phyloP scores from a whole-genome alignment of 495 filamentous ascomycete species.

The Podospora pseudoanserina region DNA sequence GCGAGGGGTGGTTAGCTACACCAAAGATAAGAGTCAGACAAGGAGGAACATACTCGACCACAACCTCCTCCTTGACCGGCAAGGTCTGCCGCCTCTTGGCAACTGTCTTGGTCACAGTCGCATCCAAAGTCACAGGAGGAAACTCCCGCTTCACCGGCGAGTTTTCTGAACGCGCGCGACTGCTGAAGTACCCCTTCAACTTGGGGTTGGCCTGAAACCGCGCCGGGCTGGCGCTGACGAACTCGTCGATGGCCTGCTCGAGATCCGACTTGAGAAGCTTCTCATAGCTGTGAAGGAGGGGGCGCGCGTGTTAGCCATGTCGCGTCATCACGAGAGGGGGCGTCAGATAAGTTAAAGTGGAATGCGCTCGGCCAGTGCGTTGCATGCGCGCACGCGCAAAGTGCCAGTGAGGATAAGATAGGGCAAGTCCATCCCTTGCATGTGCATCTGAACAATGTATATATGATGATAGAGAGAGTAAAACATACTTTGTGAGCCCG shows the following conservation, averaged over 20 bases:
- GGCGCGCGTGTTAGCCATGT: conserved; percentile 7
- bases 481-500: conserved; percentile 67
- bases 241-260: conserved; percentile 68
- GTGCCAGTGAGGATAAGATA: conserved; percentile 1
- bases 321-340: not conserved
- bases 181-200: conserved; percentile 74
- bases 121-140: conserved; percentile 35
- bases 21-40: not conserved
- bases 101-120: conserved; percentile 13
- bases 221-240: conserved; percentile 63
- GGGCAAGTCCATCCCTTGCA: not conserved
- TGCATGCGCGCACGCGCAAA: conserved; percentile 5
- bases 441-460: not conserved
- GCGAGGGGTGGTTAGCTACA: conserved; percentile 3
- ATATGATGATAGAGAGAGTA: conserved; percentile 7
- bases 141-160: conserved; percentile 76
- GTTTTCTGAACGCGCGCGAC: conserved; percentile 47
- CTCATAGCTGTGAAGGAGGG: conserved; percentile 54
- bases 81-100: conserved; percentile 41
- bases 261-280: conserved; percentile 78
- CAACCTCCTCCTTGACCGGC: conserved; percentile 48
- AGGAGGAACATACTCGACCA: conserved; percentile 39
- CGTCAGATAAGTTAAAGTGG: not conserved
- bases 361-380: conserved; percentile 4
- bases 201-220: conserved; percentile 58